These are phyloP conservation scores for Fusarium subtropicale DNA, from an alignment of 2,329 filamentous ascomycete genomes.

Conservation along the genomic window DNA sequence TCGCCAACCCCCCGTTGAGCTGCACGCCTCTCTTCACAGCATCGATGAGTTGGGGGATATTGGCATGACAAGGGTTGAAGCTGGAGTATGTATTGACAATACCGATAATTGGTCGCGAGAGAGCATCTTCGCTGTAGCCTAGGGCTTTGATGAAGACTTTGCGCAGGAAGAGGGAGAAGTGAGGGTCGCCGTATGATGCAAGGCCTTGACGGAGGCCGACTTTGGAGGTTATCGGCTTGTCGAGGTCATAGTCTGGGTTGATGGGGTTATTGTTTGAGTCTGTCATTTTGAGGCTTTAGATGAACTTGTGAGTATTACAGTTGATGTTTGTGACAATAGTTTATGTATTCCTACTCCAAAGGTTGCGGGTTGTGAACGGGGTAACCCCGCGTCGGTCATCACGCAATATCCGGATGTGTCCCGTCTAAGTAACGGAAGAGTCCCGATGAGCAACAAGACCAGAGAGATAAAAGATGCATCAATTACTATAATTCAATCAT, in stretches of 20 bases:
- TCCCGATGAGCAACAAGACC: neutral
- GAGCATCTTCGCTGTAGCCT: constrained; percentile 77
- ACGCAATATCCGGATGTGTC: constrained; percentile 21
- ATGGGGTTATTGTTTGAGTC: constrained; percentile 13
- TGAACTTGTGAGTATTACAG: neutral
- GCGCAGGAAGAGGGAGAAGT: constrained; percentile 79
- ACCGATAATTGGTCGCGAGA: constrained; percentile 77
- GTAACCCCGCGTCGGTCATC: constrained; percentile 36
- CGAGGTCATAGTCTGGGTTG: constrained; percentile 71
- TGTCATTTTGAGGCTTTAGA: constrained; percentile 21
- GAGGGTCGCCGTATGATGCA: constrained; percentile 76
- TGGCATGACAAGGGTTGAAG: constrained; percentile 81
- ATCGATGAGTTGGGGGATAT: constrained; percentile 77
- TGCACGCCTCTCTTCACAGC: constrained; percentile 76
- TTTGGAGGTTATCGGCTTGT: constrained; percentile 60
- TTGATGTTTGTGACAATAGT: no score
- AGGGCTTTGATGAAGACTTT: constrained; percentile 84
- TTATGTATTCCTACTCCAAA: constrained; percentile 37
- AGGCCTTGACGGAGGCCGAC: constrained; percentile 72
- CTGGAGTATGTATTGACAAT: constrained; percentile 79
- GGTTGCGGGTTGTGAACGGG: constrained; percentile 16
- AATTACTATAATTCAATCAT: fast-evolving
- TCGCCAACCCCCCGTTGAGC: constrained; percentile 72
- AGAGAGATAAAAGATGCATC: neutral
- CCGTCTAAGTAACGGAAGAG: constrained; percentile 10